A percentile compares a stretch with the other conserved stretches of the same genome.
Evolutionary conservation across 148 eudicot species (phyloP).

Genomic region (Rhododendron vialii): DNA sequence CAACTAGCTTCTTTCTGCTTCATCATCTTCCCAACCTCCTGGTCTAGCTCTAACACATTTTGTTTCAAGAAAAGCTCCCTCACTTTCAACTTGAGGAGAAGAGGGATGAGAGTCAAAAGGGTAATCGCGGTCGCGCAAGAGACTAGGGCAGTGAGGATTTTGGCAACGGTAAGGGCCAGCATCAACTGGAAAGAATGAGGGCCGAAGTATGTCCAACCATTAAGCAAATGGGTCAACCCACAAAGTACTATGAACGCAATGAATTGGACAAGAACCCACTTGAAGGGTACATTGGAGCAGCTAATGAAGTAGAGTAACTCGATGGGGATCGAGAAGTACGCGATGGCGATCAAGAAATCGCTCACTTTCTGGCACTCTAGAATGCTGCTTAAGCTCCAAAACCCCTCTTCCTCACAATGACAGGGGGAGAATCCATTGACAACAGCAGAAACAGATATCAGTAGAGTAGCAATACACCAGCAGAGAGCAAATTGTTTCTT

Average conservation of each 20-base stretch:
- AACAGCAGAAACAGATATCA: slow-evolving; percentile 34
- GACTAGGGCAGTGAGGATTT: slow-evolving; percentile 76
- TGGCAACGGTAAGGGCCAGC: slow-evolving; percentile 69
- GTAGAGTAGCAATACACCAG: slow-evolving; percentile 29
- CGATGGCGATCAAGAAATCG: slow-evolving; percentile 87
- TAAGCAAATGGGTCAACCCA: slow-evolving; percentile 92
- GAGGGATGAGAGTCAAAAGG: slow-evolving; percentile 69
- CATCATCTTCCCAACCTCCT: slow-evolving; percentile 80
- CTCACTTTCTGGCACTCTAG: slow-evolving; percentile 76
- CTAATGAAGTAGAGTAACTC: slow-evolving; percentile 90
- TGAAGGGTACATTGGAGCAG: slow-evolving; percentile 82
- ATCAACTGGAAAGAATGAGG: slow-evolving; percentile 73
- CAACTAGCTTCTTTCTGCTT: slow-evolving; percentile 70
- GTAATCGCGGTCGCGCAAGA: slow-evolving; percentile 90
- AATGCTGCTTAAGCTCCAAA: slow-evolving; percentile 68
- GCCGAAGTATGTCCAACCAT: slow-evolving; percentile 81
- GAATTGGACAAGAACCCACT: slow-evolving; percentile 84
- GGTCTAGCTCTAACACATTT: slow-evolving; percentile 67
- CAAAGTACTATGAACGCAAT: slow-evolving; percentile 87
- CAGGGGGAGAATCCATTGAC: slow-evolving; percentile 40
- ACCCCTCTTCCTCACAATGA: slow-evolving; percentile 72
- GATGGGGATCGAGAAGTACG: slow-evolving; percentile 86
- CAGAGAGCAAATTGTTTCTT: slow-evolving; percentile 31
- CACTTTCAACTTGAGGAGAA: slow-evolving; percentile 72
- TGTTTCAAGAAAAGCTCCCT: slow-evolving; percentile 80